Conservation (phyloP, 192 early-diverging fungal species). For the Phycomyces nitens region DNA sequence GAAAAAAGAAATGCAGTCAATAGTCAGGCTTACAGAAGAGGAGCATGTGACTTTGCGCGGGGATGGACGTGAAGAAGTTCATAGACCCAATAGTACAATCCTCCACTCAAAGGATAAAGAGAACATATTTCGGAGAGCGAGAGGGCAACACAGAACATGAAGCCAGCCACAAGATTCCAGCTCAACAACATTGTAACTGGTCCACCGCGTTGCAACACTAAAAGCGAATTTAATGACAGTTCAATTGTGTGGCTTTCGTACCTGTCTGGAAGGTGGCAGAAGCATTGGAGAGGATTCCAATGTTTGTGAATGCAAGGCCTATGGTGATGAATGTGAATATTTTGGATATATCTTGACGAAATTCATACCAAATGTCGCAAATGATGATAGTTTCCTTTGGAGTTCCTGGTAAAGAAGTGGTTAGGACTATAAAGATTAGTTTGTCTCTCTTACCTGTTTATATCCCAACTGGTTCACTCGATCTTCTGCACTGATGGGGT, state of each 20-base stretch:
- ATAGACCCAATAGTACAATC: constrained; percentile 30
- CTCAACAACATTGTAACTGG: constrained; percentile 31
- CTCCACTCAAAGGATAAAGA: constrained; percentile 27
- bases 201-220: constrained; percentile 29
- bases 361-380: constrained; percentile 24
- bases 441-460: constrained; percentile 12
- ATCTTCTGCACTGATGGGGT: no score
- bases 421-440: neutral
- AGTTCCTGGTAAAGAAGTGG: constrained; percentile 2
- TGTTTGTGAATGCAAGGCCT: constrained; percentile 35
- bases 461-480: constrained; percentile 14
- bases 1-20: neutral
- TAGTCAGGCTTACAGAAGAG: constrained; percentile 12
- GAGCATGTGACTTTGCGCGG: neutral
- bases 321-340: neutral
- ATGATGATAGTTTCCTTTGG: constrained; percentile 20
- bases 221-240: neutral
- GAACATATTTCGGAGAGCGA: constrained; percentile 33
- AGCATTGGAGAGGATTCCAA: constrained; percentile 31
- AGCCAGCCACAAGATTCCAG: constrained; percentile 34
- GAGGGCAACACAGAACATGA: constrained; percentile 33
- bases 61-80: constrained; percentile 14
- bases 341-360: neutral
- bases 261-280: constrained; percentile 34
- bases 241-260: neutral